These are phyloP conservation scores for Solanum piurae DNA, from an alignment of 257 asterid genomes.

Conservation along the genomic window DNA sequence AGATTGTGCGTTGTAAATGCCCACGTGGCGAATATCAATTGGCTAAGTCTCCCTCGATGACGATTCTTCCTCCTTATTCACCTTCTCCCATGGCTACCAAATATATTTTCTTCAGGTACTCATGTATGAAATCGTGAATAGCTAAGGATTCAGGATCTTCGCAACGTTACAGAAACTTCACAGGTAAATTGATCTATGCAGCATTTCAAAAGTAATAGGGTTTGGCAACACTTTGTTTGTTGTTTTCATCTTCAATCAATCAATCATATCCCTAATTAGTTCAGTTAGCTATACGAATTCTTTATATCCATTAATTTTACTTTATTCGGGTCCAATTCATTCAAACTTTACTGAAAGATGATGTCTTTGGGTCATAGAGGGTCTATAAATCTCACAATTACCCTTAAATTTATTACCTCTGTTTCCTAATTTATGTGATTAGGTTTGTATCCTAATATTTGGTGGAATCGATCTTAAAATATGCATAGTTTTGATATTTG, in stretches of 20 bases:
- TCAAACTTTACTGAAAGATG: neutral
- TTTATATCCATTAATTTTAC: neutral
- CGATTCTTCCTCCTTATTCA: neutral
- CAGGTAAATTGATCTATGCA: neutral
- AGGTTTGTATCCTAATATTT: neutral
- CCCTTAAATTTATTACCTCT: neutral
- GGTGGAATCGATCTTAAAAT: neutral
- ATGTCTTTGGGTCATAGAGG: neutral
- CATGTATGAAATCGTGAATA: neutral
- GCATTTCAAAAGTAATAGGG: neutral
- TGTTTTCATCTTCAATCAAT: neutral
- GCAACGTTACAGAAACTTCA: neutral
- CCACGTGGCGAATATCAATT: neutral
- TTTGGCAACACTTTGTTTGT: neutral
- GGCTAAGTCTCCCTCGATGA: neutral
- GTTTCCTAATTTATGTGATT: neutral
- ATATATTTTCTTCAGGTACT: neutral
- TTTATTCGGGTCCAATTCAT: neutral
- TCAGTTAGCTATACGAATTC: neutral
- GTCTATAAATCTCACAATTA: neutral
- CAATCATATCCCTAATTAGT: neutral
- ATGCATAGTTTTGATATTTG: neutral
- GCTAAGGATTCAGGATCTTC: neutral
- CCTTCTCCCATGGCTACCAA: neutral
- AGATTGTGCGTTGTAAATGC: neutral